phyloP scores from a whole-genome alignment of 2,329 filamentous ascomycete species.

The Beauveria caledonica region DNA sequence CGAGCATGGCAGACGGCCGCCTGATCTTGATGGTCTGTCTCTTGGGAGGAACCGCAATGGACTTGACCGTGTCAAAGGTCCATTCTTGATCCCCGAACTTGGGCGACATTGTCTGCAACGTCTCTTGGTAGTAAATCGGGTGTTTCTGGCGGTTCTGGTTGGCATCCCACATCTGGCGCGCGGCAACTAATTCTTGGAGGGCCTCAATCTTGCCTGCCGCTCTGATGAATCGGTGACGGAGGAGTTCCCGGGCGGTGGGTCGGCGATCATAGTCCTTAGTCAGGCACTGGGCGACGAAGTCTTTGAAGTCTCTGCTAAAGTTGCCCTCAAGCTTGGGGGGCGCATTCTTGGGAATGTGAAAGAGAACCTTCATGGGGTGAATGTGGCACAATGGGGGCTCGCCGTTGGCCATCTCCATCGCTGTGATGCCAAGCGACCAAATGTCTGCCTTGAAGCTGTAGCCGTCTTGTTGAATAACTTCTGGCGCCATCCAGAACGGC shows the following conservation, averaged over 20 bases:
- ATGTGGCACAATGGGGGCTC: conserved; percentile 81
- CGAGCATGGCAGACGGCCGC: conserved; percentile 48
- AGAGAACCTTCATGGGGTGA: conserved; percentile 90
- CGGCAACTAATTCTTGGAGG: conserved; percentile 77
- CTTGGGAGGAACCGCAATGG: conserved; percentile 44
- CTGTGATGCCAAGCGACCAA: conserved; percentile 87
- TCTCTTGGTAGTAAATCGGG: conserved; percentile 88
- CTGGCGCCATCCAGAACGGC: conserved; percentile 94
- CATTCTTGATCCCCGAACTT: conserved; percentile 73
- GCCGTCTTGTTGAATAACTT: conserved; percentile 81
- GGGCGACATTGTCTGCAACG: conserved; percentile 62
- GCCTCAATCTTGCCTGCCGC: conserved; percentile 81
- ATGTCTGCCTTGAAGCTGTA: conserved; percentile 88
- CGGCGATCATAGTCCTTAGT: conserved; percentile 84
- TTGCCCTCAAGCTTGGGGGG: conserved; percentile 77
- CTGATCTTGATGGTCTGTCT: conserved; percentile 42
- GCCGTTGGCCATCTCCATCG: conserved; percentile 80
- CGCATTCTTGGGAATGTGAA: conserved; percentile 81
- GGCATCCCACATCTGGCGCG: conserved; percentile 75
- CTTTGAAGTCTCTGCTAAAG: conserved; percentile 86
- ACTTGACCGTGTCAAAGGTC: conserved; percentile 93
- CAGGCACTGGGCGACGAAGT: conserved; percentile 84
- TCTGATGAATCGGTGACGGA: conserved; percentile 82
- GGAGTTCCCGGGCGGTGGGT: conserved; percentile 75
- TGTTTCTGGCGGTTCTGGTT: conserved; percentile 60